Evolutionary conservation across 1,139 yeast species (phyloP).

Genomic region (Saccharomyces pastorianus): DNA sequence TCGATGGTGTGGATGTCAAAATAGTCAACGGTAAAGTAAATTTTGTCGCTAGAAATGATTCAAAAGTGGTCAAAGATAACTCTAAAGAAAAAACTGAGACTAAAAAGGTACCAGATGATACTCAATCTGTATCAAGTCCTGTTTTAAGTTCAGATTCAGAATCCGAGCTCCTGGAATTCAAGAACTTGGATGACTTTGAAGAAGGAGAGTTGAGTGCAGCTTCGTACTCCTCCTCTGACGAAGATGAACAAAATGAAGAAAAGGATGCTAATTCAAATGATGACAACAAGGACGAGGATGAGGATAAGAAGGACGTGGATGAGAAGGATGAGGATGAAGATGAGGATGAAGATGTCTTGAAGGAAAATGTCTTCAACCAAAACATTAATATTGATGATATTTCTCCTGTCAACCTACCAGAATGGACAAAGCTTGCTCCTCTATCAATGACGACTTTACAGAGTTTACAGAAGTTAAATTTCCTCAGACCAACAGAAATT

Average conservation of each 20-base stretch:
- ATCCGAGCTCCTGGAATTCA: slow-evolving; percentile 19
- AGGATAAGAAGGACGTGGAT: not conserved
- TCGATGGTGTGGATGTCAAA: slow-evolving; percentile 83
- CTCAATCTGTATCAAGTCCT: slow-evolving; percentile 4
- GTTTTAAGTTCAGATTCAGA: slow-evolving; percentile 8
- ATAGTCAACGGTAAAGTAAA: slow-evolving; percentile 53
- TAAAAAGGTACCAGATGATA: slow-evolving; percentile 2
- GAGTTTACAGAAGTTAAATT: slow-evolving; percentile 54
- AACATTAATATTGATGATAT: slow-evolving; percentile 23
- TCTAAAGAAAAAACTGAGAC: slow-evolving; percentile 11
- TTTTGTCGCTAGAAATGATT: slow-evolving; percentile 47
- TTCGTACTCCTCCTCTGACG: slow-evolving; percentile 19
- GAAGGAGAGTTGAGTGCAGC: slow-evolving; percentile 23
- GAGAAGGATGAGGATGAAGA: slow-evolving; percentile 1
- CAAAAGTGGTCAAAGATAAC: slow-evolving; percentile 9
- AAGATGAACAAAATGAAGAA: slow-evolving; percentile 7
- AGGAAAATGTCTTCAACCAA: slow-evolving; percentile 22
- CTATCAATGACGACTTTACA: slow-evolving; percentile 49
- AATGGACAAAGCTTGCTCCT: slow-evolving; percentile 41
- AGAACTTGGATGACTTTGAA: slow-evolving; percentile 22
- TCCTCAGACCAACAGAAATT: slow-evolving; percentile 70
- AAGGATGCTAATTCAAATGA: slow-evolving; percentile 12
- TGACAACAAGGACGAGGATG: slow-evolving; percentile 2
- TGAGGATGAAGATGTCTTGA: slow-evolving; percentile 14
- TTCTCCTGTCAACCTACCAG: slow-evolving; percentile 42